phyloP scores from a whole-genome alignment of 2,329 filamentous ascomycete species.

The Fusarium hostae region DNA sequence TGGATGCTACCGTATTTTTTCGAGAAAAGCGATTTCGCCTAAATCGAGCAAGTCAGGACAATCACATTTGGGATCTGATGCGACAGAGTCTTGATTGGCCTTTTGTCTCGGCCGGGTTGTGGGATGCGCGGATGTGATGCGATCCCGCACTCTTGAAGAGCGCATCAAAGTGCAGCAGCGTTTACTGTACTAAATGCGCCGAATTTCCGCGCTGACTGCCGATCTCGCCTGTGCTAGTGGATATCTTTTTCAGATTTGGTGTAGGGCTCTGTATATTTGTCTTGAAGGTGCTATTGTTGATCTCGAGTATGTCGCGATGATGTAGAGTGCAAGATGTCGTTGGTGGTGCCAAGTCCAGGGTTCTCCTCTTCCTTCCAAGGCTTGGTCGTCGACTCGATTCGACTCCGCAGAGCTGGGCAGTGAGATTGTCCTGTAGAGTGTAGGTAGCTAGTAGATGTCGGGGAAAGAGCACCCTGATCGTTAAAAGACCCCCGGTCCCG shows the following conservation, averaged over 20 bases:
- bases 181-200: conserved; percentile 24
- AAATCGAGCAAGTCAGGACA: conserved; percentile 32
- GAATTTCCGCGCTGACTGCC: conserved; percentile 34
- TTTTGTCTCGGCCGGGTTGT: conserved; percentile 19
- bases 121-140: conserved; percentile 34
- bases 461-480: conserved; percentile 30
- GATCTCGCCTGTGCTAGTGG: conserved; percentile 30
- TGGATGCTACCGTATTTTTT: conserved; percentile 19
- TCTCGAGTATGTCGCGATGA: neutral
- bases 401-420: neutral
- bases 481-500: conserved; percentile 3
- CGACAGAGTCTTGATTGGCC: conserved; percentile 37
- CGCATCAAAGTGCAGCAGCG: conserved; percentile 19
- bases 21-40: conserved; percentile 35
- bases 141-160: conserved; percentile 41
- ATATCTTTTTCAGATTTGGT: conserved; percentile 9
- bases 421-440: conserved; percentile 1
- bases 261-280: conserved; percentile 12
- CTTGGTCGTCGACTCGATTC: conserved; percentile 17
- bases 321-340: conserved; percentile 11
- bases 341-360: conserved; percentile 24
- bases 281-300: neutral
- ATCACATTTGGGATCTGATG: conserved; percentile 38
- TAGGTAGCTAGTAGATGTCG: conserved; percentile 7
- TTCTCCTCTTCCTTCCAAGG: conserved; percentile 19